These are phyloP conservation scores for Cladophialophora psammophila DNA, from an alignment of 2,329 filamentous ascomycete species.

Conservation along the genomic window DNA sequence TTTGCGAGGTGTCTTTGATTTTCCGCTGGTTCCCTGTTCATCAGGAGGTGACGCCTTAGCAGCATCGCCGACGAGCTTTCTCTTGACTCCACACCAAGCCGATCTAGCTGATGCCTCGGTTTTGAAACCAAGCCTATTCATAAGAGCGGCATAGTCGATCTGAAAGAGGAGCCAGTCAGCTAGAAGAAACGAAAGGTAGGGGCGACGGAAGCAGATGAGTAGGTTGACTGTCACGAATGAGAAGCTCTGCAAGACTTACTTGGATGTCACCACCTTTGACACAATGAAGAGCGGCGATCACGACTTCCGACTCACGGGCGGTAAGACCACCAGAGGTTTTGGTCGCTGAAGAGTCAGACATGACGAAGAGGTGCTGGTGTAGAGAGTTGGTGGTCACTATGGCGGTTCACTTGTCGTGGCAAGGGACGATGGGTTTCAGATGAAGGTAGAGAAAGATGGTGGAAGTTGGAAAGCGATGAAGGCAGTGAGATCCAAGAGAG, in stretches of 20 bases:
- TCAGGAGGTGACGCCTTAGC: conserved; percentile 5
- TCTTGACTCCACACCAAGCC: conserved; percentile 48
- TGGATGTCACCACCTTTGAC: conserved; percentile 31
- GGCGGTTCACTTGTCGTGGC: neutral
- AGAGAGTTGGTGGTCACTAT: neutral
- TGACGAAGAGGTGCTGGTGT: neutral
- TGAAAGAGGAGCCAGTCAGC: conserved; percentile 25
- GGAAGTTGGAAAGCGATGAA: neutral
- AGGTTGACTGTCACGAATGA: neutral
- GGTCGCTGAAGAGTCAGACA: neutral
- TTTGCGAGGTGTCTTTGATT: conserved; percentile 31
- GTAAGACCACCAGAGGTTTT: conserved; percentile 24
- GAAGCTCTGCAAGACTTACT: conserved; percentile 16
- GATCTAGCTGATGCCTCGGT: conserved; percentile 47
- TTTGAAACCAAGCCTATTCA: conserved; percentile 47
- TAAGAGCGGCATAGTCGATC: conserved; percentile 49
- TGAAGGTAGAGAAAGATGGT: neutral
- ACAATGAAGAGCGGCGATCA: conserved; percentile 33
- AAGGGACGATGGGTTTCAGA: neutral
- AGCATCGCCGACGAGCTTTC: conserved; percentile 45
- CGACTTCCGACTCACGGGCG: conserved; percentile 40
- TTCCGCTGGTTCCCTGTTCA: conserved; percentile 8
- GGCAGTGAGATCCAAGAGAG: neutral
- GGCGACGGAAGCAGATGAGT: neutral
- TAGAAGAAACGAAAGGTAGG: conserved; percentile 8